Evolutionary conservation across 2,329 filamentous ascomycete species (phyloP), one percentile per base, ranked within the genome.

Genomic region (Colletotrichum magnum): DNA sequence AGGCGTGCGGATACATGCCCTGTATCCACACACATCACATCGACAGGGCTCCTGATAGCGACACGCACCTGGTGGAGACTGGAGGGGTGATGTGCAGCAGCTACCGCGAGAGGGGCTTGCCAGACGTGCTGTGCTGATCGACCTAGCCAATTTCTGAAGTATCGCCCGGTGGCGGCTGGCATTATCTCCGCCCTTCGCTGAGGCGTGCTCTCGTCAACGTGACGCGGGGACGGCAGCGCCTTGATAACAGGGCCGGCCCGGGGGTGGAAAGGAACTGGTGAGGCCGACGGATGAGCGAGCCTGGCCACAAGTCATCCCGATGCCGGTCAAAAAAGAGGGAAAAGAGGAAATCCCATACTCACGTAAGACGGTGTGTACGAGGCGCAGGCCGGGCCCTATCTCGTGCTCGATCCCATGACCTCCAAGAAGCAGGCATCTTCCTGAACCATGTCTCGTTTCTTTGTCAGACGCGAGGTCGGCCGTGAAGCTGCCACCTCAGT

Each of bases 31-130:
- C 28, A 58, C 68, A 70, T 63, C 9, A 36, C 47, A 47, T 21
- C 24, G 52, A 64, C 64, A 68, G 47, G 64, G 64, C 41, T 64
- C 41, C 36, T 64, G 64, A 70, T 70, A 70, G 45, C 56, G 51
- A 69, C 67, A 69, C 57, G 63, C 56, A 69, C 39, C 36, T 36
- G n/a, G 56, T 59, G 56, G 67, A 57, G 57, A 66, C 67, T 47
- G 43, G 51, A 64, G 58, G 64, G 64, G 68, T 70, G 68, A 70
- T 70, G 68, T 70, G 64, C 68, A 68, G 64, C 58, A 68, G 64
- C 58, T 53, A 64, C 64, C 53, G 52, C 58, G 48, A 62, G 58
- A 68, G 68, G 64, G 64, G 47, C 64, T 70, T 45, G 41, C 58
- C 53, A 58, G 64, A 58, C 52, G 47, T 51, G 64, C 41, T 68